Base-by-base conservation (phyloP, 2,329 filamentous ascomycete genomes). In the Geosmithia putterillii region DNA sequence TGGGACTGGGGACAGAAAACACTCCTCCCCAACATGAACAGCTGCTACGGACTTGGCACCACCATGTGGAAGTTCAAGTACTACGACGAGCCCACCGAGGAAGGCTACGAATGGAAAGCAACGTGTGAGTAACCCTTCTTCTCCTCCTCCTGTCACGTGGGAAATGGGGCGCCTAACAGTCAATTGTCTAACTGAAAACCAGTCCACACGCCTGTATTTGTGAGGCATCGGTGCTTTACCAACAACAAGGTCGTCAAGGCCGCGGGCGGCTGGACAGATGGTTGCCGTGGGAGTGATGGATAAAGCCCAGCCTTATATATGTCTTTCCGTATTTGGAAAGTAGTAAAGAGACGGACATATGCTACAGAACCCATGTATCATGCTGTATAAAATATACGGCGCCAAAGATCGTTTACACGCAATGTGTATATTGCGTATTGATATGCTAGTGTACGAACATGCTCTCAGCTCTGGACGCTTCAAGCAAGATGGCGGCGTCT, bases 51-150 rank as follows among this genome's bases (percentile, higher is more conserved):
- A 10, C 32, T 35, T 2, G 49, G 47, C 32, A 42, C 45, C 22
- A 51, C 54, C 17, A 42, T 32, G 17, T 57, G 51, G 52, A 53
- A 45, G 44, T 57, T 57, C 43, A 42, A 53, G 18, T 56, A 57
- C 40, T 47, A 47, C 42, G 50, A 54, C 35, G 38, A 48, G 42
- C 53, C 52, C 4, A 46, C 48, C 38, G 38, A 50, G 4, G 48
- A 54, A 15, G 52, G 51, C 20, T 45, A 45, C 23, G 53, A 54
- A 44, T 54, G 52, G 52, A 47, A 50, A 37, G 43, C 48, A 32
- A 48, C 38, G 3, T 54, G 28, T 32, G 15, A 32, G 28, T 32
- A 8, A 8, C 8, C 28, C 28, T 15, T 15, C 15, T 32, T 32
- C 15, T 32, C 28, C 28, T 32, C 28, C 8, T 8, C 15, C 8